These are phyloP conservation scores for Urochloa ruziziensis DNA, from an alignment of 176 grass and related monocot species.

Conservation along the genomic window DNA sequence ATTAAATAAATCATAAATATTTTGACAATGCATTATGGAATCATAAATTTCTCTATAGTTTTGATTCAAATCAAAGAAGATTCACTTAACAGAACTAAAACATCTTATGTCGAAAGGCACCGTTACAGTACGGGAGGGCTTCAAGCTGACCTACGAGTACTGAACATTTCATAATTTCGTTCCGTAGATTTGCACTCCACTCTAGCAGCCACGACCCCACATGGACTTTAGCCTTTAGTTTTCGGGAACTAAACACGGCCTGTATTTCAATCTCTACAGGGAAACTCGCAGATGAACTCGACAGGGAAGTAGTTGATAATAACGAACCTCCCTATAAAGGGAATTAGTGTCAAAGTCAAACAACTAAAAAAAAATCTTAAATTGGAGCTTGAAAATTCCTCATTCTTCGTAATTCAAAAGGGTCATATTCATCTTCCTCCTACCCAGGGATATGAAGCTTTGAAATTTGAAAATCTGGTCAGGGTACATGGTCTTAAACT, in stretches of 20 bases:
- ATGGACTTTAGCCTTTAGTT: not conserved
- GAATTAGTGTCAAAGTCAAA: slow-evolving; percentile 5
- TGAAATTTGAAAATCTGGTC: not conserved
- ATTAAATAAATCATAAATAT: no score
- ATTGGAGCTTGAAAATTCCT: not conserved
- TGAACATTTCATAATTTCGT: not conserved
- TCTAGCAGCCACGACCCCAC: not conserved
- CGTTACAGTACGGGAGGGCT: not conserved
- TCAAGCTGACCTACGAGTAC: not conserved
- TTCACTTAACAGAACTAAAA: no score
- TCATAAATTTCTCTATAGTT: no score
- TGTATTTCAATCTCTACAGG: no score
- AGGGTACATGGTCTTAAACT: not conserved
- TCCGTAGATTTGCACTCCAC: not conserved
- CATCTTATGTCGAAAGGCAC: no score
- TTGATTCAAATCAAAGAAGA: no score
- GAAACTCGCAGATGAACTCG: no score
- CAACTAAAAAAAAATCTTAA: not conserved
- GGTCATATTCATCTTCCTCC: not conserved
- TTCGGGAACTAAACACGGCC: no score
- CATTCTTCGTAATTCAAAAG: no score
- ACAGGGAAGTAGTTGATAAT: no score
- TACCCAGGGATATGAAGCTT: not conserved
- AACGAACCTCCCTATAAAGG: not conserved
- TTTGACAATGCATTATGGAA: no score